phyloP scores from a whole-genome alignment of 495 filamentous ascomycete species.

The Aspergillus taichungensis region DNA sequence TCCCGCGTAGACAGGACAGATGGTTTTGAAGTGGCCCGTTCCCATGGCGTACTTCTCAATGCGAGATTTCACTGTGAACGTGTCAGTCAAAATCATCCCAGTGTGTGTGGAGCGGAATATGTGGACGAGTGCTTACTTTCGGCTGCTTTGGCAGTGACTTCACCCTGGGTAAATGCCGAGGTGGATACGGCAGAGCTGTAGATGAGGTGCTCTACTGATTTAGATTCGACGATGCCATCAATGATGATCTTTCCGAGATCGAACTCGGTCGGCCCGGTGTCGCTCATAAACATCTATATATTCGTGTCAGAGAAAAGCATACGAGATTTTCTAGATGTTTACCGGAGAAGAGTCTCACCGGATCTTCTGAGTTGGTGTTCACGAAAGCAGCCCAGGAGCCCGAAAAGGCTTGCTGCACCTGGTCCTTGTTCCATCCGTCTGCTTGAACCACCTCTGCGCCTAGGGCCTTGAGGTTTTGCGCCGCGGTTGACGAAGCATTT shows the following conservation, averaged over 20 bases:
- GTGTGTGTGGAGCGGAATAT: background rate
- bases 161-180: slow-evolving; percentile 14
- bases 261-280: slow-evolving; percentile 13
- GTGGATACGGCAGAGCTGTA: slow-evolving; percentile 13
- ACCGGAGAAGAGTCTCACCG: slow-evolving; percentile 1
- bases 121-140: slow-evolving; percentile 10
- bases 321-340: no score
- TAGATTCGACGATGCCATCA: slow-evolving; percentile 13
- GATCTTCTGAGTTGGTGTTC: slow-evolving; percentile 28
- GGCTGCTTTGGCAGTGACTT: slow-evolving; percentile 13
- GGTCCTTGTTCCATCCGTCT: slow-evolving; percentile 25
- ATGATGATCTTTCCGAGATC: slow-evolving; percentile 23
- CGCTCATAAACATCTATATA: slow-evolving; percentile 7
- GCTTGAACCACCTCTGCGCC: slow-evolving; percentile 41
- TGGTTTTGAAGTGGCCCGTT: slow-evolving; percentile 11
- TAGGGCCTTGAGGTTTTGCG: slow-evolving; percentile 21
- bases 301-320: background rate
- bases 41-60: slow-evolving; percentile 17
- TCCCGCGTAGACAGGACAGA: slow-evolving; percentile 11
- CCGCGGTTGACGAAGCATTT: slow-evolving; percentile 28
- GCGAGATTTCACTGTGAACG: slow-evolving; percentile 14
- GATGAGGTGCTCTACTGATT: slow-evolving; percentile 17
- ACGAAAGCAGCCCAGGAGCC: slow-evolving; percentile 22
- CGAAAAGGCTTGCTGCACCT: slow-evolving; percentile 15
- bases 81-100: background rate